Conservation (phyloP, 306 rosid species). For the Biancaea sappan region DNA sequence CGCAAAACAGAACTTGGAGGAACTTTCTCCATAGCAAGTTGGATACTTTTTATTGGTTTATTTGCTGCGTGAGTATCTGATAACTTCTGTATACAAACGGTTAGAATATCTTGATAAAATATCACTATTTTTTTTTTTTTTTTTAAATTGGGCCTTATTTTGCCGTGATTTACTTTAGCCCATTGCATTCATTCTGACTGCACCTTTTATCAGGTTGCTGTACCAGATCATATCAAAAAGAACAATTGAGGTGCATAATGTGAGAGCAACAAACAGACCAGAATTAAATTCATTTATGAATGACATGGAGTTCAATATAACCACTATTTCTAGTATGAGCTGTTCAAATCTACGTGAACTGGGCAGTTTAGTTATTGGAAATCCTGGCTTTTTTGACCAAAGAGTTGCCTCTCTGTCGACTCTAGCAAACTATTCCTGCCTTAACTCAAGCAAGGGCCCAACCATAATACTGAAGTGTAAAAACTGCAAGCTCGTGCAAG, state of each 20-base stretch:
- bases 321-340: slow-evolving; percentile 82
- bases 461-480: slow-evolving; percentile 61
- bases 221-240: slow-evolving; percentile 94
- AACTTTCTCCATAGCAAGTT: slow-evolving; percentile 93
- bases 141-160: not conserved
- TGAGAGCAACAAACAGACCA: slow-evolving; percentile 82
- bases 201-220: slow-evolving; percentile 73
- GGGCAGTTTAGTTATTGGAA: slow-evolving; percentile 68
- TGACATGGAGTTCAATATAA: slow-evolving; percentile 89
- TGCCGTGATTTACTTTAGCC: slow-evolving; percentile 20
- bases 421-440: slow-evolving; percentile 70
- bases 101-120: slow-evolving; percentile 13
- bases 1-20: slow-evolving; percentile 99
- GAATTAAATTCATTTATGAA: slow-evolving; percentile 70
- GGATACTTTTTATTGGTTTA: slow-evolving; percentile 88
- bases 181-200: slow-evolving; percentile 42
- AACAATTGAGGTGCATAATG: slow-evolving; percentile 86
- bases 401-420: slow-evolving; percentile 61
- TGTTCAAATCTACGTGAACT: slow-evolving; percentile 84
- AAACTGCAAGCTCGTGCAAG: slow-evolving; percentile 61
- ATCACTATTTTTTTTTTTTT: not conserved
- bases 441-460: slow-evolving; percentile 86
- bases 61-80: slow-evolving; percentile 86
- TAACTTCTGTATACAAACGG: not conserved
- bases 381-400: slow-evolving; percentile 78